Evolutionary conservation across 139 green algal genomes (phyloP), one percentile per base, ranked within the genome.

Genomic region (Monoraphidium neglectum): DNA sequence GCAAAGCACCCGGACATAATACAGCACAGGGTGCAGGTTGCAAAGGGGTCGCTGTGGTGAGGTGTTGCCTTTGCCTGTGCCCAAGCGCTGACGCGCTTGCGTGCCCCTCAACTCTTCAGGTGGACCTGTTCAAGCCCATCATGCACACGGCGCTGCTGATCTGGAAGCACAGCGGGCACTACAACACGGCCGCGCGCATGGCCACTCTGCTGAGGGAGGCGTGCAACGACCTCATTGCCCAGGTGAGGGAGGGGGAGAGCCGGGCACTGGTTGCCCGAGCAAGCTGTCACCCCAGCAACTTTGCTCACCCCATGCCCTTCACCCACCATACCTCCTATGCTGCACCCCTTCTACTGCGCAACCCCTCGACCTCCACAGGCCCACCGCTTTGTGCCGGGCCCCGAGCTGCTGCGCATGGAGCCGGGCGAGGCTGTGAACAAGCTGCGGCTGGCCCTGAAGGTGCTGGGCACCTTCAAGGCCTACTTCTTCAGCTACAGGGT

Each of bases 81-180:
- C n/a, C n/a, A n/a, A n/a, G n/a, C n/a, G n/a, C n/a, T n/a, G n/a
- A n/a, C n/a, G n/a, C n/a, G n/a, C n/a, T n/a, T n/a, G n/a, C 43
- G 43, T 12, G 8, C 8, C 43, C 43, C 43, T 51, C 43, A 12
- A 51, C 43, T 12, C 43, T 12, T 12, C 43, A 62, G 43, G 43
- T 84, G 38, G 87, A 89, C 67, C 77, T 95, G 38, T 97, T 97
- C 84, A 92, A 91, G 78, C 94, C 94, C 15, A 84, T 96, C 67
- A 88, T 97, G 72, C 94, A 98, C 87, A 90, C 77, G 24, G 77
- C 97, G 53, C 87, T 97, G 84, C 88, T 98, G 33, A 93, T 98
- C 53, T 98, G 94, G 94, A 95, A 94, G 84, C 86, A 97, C 82
- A 91, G 81, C 68, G 82, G 81, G 37, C 87, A 91, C 81, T 97